Evolutionary conservation across 306 rosid genomes (phyloP), one percentile per base, ranked within the genome.

Genomic region (Vicia villosa): DNA sequence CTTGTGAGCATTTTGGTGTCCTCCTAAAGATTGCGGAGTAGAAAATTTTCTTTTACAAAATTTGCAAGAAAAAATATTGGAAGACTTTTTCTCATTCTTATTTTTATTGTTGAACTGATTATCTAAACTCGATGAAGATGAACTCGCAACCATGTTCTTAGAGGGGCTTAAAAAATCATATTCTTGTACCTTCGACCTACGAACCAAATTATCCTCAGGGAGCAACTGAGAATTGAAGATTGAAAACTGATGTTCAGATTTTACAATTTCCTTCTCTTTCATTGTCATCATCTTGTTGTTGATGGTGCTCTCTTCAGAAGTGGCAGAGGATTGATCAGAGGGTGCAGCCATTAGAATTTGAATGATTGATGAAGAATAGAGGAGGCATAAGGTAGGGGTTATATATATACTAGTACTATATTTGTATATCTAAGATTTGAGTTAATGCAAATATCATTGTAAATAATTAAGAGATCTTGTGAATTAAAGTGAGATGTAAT

Each of bases 1-100:
- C 32, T 88, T 91, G 37, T 91, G 97, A 0, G 97, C 96, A 42
- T 91, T 91, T 66, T 91, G 97, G 10, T 91, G 97, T 2, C 97
- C 97, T 15, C 97, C 97, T 15, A 91, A 46, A 0, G 97, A 96
- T 37, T 91, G 97, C 1, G 96, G 85, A 1, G 97, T 80, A 12
- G 86, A 84, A 77, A 91, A 91, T 32, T 78, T 83, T 36, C 95
- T 85, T 72, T 75, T 82, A 67, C 97, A 91, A n/a, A 86, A 91
- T 64, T 68, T 83, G 83, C 97, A 91, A 0, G 86, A 80, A 64
- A 83, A 88, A 47, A 70, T 77, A 78, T 73, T 88, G 6, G 65
- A 49, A 1, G 40, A 50, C 2, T 79, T 73, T 6, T 73, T 68
- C 1, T 32, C 47, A 1, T 34, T 1, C 4, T 79, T 62, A 2